phyloP scores from a whole-genome alignment of 441 rosid species.

The Populus trichocarpa region DNA sequence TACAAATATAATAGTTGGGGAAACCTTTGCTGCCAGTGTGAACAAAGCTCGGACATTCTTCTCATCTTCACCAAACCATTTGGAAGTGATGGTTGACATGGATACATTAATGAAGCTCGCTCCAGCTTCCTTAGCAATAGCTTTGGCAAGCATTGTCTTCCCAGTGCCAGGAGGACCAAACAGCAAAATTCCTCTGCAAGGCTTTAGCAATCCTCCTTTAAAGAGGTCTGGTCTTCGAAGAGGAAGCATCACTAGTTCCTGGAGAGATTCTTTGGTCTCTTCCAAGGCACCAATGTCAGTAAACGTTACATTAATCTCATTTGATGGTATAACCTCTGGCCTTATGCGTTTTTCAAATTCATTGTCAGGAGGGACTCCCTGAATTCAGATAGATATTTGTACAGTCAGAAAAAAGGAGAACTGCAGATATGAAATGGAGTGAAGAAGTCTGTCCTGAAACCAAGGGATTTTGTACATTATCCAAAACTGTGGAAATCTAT shows the following conservation, averaged over 20 bases:
- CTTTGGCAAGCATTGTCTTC: conserved; percentile 79
- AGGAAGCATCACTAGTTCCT: conserved; percentile 27
- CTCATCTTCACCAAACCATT: no score
- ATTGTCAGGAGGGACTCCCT: conserved; percentile 53
- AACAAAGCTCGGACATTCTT: no score
- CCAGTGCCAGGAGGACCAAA: conserved; percentile 71
- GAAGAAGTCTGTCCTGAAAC: no score
- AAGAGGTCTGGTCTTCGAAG: no score
- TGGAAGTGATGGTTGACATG: no score
- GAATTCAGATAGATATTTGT: not conserved
- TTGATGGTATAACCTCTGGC: conserved; percentile 48
- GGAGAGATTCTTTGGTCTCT: conserved; percentile 70
- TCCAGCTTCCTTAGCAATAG: conserved; percentile 73
- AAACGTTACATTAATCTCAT: conserved; percentile 57
- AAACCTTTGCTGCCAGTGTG: conserved; percentile 44
- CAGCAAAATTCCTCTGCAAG: no score
- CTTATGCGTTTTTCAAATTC: conserved; percentile 52
- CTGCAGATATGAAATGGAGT: no score
- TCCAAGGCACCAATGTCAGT: conserved; percentile 68
- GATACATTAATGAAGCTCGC: no score
- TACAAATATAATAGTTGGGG: conserved; percentile 71
- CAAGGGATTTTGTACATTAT: no score
- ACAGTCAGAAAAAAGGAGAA: not conserved
- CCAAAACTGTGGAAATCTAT: not conserved
- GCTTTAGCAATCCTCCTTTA: no score